Conservation (phyloP, 1,139 yeast species). For the Suhomyces ambrosiae region DNA sequence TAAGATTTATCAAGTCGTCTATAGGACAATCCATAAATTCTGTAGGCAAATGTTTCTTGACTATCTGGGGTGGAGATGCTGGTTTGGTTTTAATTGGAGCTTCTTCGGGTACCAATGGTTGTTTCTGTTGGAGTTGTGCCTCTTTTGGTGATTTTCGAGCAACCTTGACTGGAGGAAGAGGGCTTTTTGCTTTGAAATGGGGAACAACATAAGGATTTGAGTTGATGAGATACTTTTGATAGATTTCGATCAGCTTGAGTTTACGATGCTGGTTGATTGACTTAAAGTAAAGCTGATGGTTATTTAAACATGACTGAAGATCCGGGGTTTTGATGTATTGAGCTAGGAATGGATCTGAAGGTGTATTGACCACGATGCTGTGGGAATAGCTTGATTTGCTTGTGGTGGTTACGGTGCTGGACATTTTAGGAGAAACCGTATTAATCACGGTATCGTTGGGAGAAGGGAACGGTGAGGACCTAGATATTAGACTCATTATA, state of each 20-base stretch:
- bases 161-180: conserved; percentile 2
- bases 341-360: conserved; percentile 29
- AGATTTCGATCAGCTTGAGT: conserved; percentile 28
- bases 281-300: conserved; percentile 29
- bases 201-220: conserved; percentile 6
- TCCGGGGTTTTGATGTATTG: conserved; percentile 31
- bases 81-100: conserved; percentile 4
- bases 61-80: conserved; percentile 5
- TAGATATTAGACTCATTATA: conserved; percentile 14
- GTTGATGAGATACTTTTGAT: conserved; percentile 28
- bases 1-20: conserved; percentile 67
- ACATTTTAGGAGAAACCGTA: conserved; percentile 16
- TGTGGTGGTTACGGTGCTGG: conserved; percentile 5
- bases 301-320: conserved; percentile 19
- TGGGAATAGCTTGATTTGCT: background rate
- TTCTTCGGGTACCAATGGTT: conserved; percentile 5
- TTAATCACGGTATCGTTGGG: conserved; percentile 15
- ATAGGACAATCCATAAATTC: conserved; percentile 69
- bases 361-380: conserved; percentile 6
- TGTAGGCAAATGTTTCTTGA: conserved; percentile 44
- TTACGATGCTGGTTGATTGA: conserved; percentile 27
- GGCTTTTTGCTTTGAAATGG: conserved; percentile 6
- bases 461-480: conserved; percentile 17
- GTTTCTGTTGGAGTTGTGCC: conserved; percentile 1
- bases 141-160: conserved; percentile 3